Base-by-base conservation (phyloP, 208 protist genomes). In the Trypanosoma cruzi region DNA sequence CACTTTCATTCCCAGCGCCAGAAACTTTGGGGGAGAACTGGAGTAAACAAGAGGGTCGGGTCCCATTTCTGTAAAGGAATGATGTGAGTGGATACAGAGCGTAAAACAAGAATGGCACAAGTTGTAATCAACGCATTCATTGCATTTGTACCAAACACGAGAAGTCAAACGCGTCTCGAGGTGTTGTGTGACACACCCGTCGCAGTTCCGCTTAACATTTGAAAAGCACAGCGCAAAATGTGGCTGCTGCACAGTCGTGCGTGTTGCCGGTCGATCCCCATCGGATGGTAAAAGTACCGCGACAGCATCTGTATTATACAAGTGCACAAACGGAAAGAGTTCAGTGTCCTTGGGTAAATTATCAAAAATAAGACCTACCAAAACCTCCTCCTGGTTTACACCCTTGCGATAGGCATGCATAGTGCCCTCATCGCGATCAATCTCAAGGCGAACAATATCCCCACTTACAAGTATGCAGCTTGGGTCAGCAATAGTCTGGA, bases 301-400 rank as follows among this genome's bases (percentile, higher is more conserved):
- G 65, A 91, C 85, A 14, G 92, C 89, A 60, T 97, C 92, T 14
- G 84, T 92, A 76, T 97, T 97, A 73, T 91, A 95, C 32, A 97
- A 75, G 58, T 93, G 88, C 42, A 97, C 88, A 69, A 95, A 97
- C 1, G 88, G 88, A 71, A 87, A 92, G 13, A 97, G 77, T 56
- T 82, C 62, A 8, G 66, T 80, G 22, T 80, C 71, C 0, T 59
- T 53, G 4, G 92, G 89, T 13, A 97, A 37, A 32, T 92, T 92
- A 75, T 95, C 88, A 66, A 88, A 97, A 58, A 93, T 80, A 54
- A 92, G 72, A 11, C 92, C 92, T 29, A 97, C 68, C 20, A 75
- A 36, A 0, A 91, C 70, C 71, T 97, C 92, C 28, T 90, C 82
- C n/a, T 75, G 75, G 59, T 85, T 90, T 32, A 86, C 62, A n/a